These are phyloP conservation scores for Spathaspora arborariae DNA, from an alignment of 805 yeast genomes.

Conservation along the genomic window DNA sequence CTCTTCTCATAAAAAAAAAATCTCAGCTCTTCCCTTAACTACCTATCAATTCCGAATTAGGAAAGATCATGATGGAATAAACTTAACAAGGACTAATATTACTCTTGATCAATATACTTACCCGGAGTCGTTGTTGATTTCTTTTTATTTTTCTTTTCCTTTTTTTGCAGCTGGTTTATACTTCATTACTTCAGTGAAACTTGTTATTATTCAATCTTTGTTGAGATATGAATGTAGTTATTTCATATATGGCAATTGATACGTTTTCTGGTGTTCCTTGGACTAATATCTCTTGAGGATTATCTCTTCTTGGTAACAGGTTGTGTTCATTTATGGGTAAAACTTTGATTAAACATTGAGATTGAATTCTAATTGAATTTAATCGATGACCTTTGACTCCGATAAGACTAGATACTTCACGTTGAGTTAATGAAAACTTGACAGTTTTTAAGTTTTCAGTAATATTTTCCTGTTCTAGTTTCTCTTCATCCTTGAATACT, in stretches of 20 bases:
- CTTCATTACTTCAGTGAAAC: background rate
- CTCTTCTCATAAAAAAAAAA: background rate
- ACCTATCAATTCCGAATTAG: background rate
- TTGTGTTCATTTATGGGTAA: slow-evolving; percentile 10
- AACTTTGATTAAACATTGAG: slow-evolving; percentile 21
- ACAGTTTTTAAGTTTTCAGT: background rate
- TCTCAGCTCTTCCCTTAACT: background rate
- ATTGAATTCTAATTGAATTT: slow-evolving; percentile 17
- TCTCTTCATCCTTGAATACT: background rate
- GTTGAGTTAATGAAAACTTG: slow-evolving; percentile 8
- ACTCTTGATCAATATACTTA: background rate
- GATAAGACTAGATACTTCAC: slow-evolving; percentile 21
- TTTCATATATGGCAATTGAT: slow-evolving; percentile 12
- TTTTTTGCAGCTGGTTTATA: slow-evolving; percentile 2
- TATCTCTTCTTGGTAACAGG: slow-evolving; percentile 11
- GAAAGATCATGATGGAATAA: background rate
- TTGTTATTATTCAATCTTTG: background rate
- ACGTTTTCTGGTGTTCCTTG: slow-evolving; percentile 15
- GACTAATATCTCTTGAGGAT: slow-evolving; percentile 15
- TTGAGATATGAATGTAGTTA: slow-evolving; percentile 7
- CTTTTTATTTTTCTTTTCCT: background rate
- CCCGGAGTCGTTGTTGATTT: background rate
- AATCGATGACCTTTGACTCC: slow-evolving; percentile 23
- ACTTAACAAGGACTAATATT: background rate
- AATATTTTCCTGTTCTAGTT: background rate